phyloP scores from a whole-genome alignment of 768 basidiomycete species.

The Kwoniella sp. region DNA sequence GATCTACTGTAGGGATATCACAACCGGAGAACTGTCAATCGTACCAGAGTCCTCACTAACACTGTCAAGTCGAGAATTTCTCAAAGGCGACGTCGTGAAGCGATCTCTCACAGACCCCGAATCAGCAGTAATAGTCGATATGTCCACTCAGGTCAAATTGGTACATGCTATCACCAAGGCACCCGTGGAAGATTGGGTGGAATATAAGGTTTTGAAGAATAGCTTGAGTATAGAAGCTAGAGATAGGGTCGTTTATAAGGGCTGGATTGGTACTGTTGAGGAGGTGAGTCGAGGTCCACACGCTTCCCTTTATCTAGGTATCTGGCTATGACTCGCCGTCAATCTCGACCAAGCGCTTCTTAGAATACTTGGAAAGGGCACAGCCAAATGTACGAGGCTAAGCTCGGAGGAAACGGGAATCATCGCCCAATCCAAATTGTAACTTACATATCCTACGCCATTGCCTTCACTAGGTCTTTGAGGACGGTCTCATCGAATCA shows the following conservation, averaged over 20 bases:
- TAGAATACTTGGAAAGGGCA: too few species aligned
- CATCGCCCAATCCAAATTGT: too few species aligned
- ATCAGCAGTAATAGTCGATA: constrained; percentile 72
- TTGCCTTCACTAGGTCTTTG: constrained; percentile 86
- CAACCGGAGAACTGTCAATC: constrained; percentile 61
- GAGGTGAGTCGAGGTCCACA: constrained; percentile 68
- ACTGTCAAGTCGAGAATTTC: constrained; percentile 75
- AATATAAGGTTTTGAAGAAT: constrained; percentile 63
- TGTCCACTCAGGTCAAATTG: constrained; percentile 67
- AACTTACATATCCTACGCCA: too few species aligned
- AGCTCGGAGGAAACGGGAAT: too few species aligned
- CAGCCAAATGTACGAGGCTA: too few species aligned
- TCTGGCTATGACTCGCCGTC: too few species aligned
- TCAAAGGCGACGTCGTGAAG: constrained; percentile 80
- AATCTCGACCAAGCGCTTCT: too few species aligned
- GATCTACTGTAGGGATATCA: not conserved
- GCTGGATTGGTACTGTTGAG: constrained; percentile 88
- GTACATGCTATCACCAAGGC: constrained; percentile 73
- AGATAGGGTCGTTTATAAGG: constrained; percentile 76
- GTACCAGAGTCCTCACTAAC: constrained; percentile 68
- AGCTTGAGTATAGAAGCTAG: constrained; percentile 64
- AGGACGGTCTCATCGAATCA: constrained; percentile 75
- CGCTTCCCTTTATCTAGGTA: too few species aligned
- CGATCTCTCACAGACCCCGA: constrained; percentile 71
- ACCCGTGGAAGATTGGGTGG: constrained; percentile 67